Base-by-base conservation (phyloP, 2,329 filamentous ascomycete genomes). In the Cordyceps militaris region DNA sequence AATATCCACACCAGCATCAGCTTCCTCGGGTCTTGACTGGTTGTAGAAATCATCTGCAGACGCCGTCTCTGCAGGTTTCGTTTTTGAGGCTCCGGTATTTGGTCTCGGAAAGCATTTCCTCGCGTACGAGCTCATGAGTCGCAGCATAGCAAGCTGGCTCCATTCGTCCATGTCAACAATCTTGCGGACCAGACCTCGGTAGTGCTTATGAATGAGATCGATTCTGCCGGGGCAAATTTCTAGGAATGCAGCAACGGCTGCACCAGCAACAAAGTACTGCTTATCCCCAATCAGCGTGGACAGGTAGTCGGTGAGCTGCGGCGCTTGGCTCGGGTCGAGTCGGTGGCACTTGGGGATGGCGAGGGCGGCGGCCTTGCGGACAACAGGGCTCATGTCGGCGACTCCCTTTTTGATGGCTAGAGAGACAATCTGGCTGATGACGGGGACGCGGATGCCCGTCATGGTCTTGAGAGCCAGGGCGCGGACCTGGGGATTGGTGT, bases 151-250 rank as follows among this genome's bases (percentile, higher is more conserved):
- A 56, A 97, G 72, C 73, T 99, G 94, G 43, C 91, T 89, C 94
- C 94, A 99, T 73, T 99, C 94, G 67, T 99, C 94, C 94, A 99
- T 99, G 69, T 99, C 94, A 24, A 97, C 91, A 54, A 97, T 76
- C 76, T 97, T 96, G 70, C 85, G 89, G 61, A 96, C 86, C 61
- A 99, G 76, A 36, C 83, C 79, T 52, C 90, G 84, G 73, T 97
- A 99, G 69, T 96, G 88, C 63, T 88, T 86, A 72, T 99, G 94
- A 64, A 99, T 85, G 60, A 99, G 75, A 69, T 97, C 92, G 62
- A 96, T 80, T 56, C 88, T 80, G 16, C 95, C 87, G 0, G 94
- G 92, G 63, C 93, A 97, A 28, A 97, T 79, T 63, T 96, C 91
- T 70, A 95, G 73, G 66, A 95, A 97, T 0, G 94, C 89, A 38